Evolutionary conservation across 108 stramenopile genomes (phyloP).

Genomic region (Parietichytrium sp.): DNA sequence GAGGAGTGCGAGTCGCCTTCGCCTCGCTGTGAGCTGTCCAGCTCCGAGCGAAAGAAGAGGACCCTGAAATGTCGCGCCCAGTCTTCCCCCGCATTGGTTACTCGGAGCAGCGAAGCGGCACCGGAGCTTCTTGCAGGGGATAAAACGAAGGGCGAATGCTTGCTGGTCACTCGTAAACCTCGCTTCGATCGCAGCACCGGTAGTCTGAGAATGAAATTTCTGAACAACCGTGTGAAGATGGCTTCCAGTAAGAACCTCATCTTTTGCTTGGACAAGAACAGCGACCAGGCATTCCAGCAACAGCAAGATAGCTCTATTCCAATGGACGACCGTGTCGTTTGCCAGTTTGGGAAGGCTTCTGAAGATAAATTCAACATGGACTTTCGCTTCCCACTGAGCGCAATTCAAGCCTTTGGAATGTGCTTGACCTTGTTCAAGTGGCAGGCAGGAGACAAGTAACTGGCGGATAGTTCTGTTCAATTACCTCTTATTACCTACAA

Average conservation of each 20-base stretch:
- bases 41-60: too few relatives aligned
- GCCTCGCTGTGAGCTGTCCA: too few relatives aligned
- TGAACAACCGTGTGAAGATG: slow-evolving; percentile 1
- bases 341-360: not conserved
- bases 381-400: slow-evolving; percentile 23
- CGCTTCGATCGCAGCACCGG: slow-evolving; percentile 10
- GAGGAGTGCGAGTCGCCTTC: too few relatives aligned
- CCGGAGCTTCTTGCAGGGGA: too few relatives aligned
- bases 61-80: too few relatives aligned
- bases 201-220: slow-evolving; percentile 15
- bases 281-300: not conserved
- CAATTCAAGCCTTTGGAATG: slow-evolving; percentile 16
- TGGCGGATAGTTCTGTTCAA: too few relatives aligned
- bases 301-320: not conserved
- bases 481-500: too few relatives aligned
- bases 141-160: not conserved
- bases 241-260: slow-evolving; percentile 32
- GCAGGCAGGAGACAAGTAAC: too few relatives aligned
- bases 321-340: not conserved
- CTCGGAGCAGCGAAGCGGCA: too few relatives aligned
- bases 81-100: too few relatives aligned
- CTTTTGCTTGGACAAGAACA: not conserved
- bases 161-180: not conserved
- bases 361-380: slow-evolving; percentile 29
- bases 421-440: not conserved